Base-by-base conservation (phyloP, 1,284 basidiomycete genomes). In the Cutaneotrichosporon mucoides region DNA sequence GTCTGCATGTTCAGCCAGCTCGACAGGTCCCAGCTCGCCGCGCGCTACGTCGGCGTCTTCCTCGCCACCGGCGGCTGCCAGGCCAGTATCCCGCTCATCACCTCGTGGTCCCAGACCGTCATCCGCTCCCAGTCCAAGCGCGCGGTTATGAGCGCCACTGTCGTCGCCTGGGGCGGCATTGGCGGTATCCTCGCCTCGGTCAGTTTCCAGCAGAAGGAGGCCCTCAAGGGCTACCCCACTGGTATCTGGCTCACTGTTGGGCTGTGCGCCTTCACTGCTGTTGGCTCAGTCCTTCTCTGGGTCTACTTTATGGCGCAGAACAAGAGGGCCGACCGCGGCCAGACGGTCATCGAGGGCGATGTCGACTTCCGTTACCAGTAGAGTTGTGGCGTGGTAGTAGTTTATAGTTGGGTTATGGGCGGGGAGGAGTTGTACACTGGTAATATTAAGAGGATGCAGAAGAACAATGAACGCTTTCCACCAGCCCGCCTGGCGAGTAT, bases 161-260 rank as follows among this genome's bases (percentile, higher is more conserved):
- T 76, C 52, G 73, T 79, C 58, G 74, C 70, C 40, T 74, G 76
- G 49, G 79, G 77, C 38, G 79, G 78, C 60, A 65, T 80, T 38
- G 80, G 80, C 34, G 80, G 80, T 56, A 80, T 81, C 66, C 65
- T 79, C 56, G 75, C 77, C 13, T 72, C 71, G 10, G 62, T 70
- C 41, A 66, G 66, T 13, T 62, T 59, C 57, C 53, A 49, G 40
- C 45, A 59, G 78, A 69, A 59, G 51, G 61, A 71, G 71, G 73
- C 50, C 61, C 67, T 53, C 53, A 45, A 11, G 67, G 43, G 43
- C 48, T 62, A 59, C 57, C 45, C 50, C 33, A 73, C 65, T 15
- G 67, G 65, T 6, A 57, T 66, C 44, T 68, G 53, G 53, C 55
- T 61, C 11, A 68, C 69, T 40, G 64, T 76, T 43, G 72, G 62